phyloP scores from a whole-genome alignment of 1,139 yeast genomes.

The Saccharomycopsis crataegensis region DNA sequence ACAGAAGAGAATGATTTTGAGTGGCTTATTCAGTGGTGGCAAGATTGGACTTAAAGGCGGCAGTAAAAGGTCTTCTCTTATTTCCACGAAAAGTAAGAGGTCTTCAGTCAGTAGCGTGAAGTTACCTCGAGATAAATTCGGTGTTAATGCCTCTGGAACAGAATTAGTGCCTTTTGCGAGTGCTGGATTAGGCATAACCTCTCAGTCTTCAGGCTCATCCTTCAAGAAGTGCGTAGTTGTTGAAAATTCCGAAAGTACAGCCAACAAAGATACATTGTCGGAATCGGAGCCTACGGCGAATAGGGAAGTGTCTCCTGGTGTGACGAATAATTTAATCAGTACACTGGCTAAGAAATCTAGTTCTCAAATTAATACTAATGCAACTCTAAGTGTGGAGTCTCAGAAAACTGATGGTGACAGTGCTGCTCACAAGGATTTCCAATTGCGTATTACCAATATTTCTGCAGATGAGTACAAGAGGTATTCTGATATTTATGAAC shows the following conservation, averaged over 20 bases:
- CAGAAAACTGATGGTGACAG: no score
- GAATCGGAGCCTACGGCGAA: neutral
- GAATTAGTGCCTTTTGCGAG: neutral
- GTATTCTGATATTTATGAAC: constrained; percentile 15
- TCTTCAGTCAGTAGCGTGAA: neutral
- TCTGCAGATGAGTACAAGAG: constrained; percentile 18
- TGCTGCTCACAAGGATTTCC: neutral
- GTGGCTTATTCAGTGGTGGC: constrained; percentile 14
- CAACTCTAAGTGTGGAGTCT: neutral
- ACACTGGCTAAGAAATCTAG: neutral
- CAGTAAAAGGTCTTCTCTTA: constrained; percentile 1
- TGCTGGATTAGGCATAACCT: constrained; percentile 10
- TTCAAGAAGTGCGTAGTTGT: neutral
- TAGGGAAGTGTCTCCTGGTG: no score
- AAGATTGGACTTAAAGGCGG: constrained; percentile 7
- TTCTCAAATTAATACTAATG: neutral
- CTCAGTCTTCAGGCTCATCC: neutral
- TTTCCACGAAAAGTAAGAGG: neutral
- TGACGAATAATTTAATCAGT: neutral
- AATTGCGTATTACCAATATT: constrained; percentile 13
- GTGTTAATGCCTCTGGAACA: no score
- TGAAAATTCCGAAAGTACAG: constrained; percentile 4
- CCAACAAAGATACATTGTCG: constrained; percentile 2
- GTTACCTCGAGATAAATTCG: no score
- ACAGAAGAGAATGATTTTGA: constrained; percentile 6